Percentiles rank a stretch among this genome's conserved stretches.
phyloP scores from a whole-genome alignment of 2,329 filamentous ascomycete species.

The Aspergillus persii region DNA sequence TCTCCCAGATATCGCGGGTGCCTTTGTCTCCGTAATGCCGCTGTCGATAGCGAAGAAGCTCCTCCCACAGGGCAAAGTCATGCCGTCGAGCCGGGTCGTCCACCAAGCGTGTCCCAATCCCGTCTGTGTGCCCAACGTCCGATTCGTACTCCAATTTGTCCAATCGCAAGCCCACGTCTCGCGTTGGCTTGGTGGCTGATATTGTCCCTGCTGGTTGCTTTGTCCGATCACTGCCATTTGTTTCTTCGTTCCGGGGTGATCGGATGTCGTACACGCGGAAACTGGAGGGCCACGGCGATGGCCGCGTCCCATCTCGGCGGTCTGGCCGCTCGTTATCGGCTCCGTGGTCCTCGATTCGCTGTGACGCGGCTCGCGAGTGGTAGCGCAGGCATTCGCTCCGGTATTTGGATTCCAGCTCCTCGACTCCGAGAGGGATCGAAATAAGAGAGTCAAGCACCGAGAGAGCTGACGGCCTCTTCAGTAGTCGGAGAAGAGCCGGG shows the following conservation, averaged over 20 bases:
- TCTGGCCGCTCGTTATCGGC: slow-evolving; percentile 2
- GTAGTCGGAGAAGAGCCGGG: slow-evolving; percentile 43
- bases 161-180: slow-evolving; percentile 26
- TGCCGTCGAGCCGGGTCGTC: slow-evolving; percentile 31
- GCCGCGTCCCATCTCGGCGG: slow-evolving; percentile 3
- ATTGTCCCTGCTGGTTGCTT: neutral
- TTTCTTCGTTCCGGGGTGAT: slow-evolving; percentile 9
- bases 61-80: slow-evolving; percentile 45
- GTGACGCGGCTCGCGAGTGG: slow-evolving; percentile 20
- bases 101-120: slow-evolving; percentile 39
- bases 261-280: slow-evolving; percentile 28
- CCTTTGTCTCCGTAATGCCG: slow-evolving; percentile 44
- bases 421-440: slow-evolving; percentile 30
- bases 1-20: slow-evolving; percentile 42
- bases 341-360: slow-evolving; percentile 5
- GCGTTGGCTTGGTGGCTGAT: slow-evolving; percentile 8
- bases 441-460: slow-evolving; percentile 36
- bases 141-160: slow-evolving; percentile 43
- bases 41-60: slow-evolving; percentile 44
- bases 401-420: slow-evolving; percentile 26
- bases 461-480: slow-evolving; percentile 43
- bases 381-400: slow-evolving; percentile 29
- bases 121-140: slow-evolving; percentile 35
- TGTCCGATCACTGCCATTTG: neutral
- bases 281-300: slow-evolving; percentile 7